Percentiles rank a stretch among this genome's conserved stretches.
Evolutionary conservation across 768 basidiomycete species (phyloP).

Genomic region (Tephrocybe rancida): DNA sequence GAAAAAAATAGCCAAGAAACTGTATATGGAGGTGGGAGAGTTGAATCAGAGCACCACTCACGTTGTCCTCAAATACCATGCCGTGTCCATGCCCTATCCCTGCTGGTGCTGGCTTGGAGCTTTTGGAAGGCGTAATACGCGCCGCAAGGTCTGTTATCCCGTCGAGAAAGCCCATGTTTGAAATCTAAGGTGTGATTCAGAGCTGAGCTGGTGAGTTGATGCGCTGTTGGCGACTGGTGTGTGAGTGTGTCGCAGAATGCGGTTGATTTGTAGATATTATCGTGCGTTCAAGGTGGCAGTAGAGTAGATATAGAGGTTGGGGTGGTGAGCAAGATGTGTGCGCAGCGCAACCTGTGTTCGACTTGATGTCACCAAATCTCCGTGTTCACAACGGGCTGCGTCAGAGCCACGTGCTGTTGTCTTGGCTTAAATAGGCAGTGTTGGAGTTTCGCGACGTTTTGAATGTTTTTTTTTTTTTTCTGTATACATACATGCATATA

Average conservation of each 20-base stretch:
- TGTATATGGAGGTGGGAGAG: not conserved
- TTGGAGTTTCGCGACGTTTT: too few relatives aligned
- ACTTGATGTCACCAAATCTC: constrained; percentile 1
- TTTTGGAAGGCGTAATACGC: constrained; percentile 48
- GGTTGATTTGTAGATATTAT: not conserved
- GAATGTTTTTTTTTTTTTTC: too few relatives aligned
- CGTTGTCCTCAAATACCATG: constrained; percentile 72
- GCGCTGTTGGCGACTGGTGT: not conserved
- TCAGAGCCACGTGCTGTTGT: constrained; percentile 5
- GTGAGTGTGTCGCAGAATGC: too few relatives aligned
- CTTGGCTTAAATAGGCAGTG: not conserved
- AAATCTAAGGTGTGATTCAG: not conserved
- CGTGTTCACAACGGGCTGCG: constrained; percentile 2
- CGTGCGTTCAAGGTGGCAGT: not conserved
- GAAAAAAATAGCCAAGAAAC: constrained; percentile 7
- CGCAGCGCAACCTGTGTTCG: constrained; percentile 4
- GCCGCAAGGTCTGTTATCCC: constrained; percentile 52
- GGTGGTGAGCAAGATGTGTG: not conserved
- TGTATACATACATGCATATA: too few relatives aligned
- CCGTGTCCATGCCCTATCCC: constrained; percentile 65
- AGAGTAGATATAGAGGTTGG: not conserved
- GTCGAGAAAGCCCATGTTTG: constrained; percentile 58
- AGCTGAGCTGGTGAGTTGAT: not conserved
- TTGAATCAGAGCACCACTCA: constrained; percentile 41
- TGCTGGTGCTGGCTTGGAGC: constrained; percentile 41